phyloP scores from a whole-genome alignment of 768 basidiomycete genomes.

The Boletus edulis region DNA sequence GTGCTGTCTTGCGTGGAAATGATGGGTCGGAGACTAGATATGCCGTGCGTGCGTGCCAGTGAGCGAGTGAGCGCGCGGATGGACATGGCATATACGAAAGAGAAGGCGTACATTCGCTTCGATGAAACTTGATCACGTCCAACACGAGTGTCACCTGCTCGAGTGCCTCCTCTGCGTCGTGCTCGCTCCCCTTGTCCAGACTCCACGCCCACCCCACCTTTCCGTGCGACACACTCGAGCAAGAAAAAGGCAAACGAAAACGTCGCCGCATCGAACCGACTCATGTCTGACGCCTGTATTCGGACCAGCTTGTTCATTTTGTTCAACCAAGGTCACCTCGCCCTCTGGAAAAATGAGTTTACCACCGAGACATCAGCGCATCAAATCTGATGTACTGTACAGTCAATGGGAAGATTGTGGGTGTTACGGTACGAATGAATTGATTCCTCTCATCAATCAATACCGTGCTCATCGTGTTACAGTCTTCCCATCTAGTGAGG shows the following conservation, averaged over 20 bases:
- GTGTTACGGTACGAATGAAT: too few relatives aligned
- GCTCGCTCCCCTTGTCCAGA: not conserved
- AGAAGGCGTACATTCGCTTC: slow-evolving; percentile 25
- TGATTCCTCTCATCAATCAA: too few relatives aligned
- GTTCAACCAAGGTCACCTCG: too few relatives aligned
- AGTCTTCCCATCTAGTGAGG: too few relatives aligned
- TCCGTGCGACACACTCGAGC: slow-evolving; percentile 60
- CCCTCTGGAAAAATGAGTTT: too few relatives aligned
- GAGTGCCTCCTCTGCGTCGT: slow-evolving; percentile 56
- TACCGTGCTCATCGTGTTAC: too few relatives aligned
- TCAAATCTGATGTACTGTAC: too few relatives aligned
- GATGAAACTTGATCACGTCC: slow-evolving; percentile 38
- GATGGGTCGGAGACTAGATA: slow-evolving; percentile 62
- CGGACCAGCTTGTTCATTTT: too few relatives aligned
- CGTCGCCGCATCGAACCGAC: slow-evolving; percentile 81
- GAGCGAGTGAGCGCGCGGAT: not conserved
- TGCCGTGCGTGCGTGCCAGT: not conserved
- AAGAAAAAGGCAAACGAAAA: slow-evolving; percentile 82
- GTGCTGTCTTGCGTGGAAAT: slow-evolving; percentile 72
- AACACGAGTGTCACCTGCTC: slow-evolving; percentile 75
- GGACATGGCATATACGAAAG: slow-evolving; percentile 3
- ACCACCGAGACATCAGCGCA: too few relatives aligned
- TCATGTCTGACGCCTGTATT: too few relatives aligned
- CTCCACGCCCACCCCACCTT: slow-evolving; percentile 64
- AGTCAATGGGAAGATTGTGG: too few relatives aligned